Base-by-base conservation (phyloP, 306 rosid genomes). In the Glycine soja region DNA sequence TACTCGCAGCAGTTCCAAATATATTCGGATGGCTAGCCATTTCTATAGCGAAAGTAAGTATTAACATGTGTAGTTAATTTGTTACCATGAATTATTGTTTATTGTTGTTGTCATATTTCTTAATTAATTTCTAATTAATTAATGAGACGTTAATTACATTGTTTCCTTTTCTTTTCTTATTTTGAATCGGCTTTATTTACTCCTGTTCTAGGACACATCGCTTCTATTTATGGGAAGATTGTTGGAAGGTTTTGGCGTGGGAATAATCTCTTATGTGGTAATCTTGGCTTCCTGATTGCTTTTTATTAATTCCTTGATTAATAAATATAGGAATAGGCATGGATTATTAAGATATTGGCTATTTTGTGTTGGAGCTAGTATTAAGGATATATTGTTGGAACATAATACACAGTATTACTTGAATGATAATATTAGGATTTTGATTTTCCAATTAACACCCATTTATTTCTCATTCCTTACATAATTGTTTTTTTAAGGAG, bases 161-260 rank as follows among this genome's bases (percentile, higher is more conserved):
- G 2, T 51, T 59, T 43, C 4, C 6, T 79, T 75, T 74, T 80
- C 12, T 83, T 24, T 24, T 24, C 30, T 24, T 24, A 0, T 24
- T 24, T 24, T 24, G 30, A 24, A 24, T 24, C 30, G 30, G 30
- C 30, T 24, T 52, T 68, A 1, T 51, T 59, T 57, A 36, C 74
- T 43, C 4, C 6, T 77, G 72, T 74, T 80, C 12, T 83, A 93
- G 92, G 96, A 91, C 58, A n/a, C 88, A 0, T 90, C 97, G 8
- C 88, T 91, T 79, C 72, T 91, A 14, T 91, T 74, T 74, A 69
- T 93, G 85, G 97, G 96, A 70, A 88, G 96, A 76, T 74, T 91
- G 59, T 16, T 93, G 80, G 96, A 88, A 88, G 97, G 97, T 62
- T 93, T 93, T 88, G 97, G 96, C 6, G 96, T 93, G 30, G 97